Conservation (phyloP, 129 eudicot species). For the Arctium lappa region DNA sequence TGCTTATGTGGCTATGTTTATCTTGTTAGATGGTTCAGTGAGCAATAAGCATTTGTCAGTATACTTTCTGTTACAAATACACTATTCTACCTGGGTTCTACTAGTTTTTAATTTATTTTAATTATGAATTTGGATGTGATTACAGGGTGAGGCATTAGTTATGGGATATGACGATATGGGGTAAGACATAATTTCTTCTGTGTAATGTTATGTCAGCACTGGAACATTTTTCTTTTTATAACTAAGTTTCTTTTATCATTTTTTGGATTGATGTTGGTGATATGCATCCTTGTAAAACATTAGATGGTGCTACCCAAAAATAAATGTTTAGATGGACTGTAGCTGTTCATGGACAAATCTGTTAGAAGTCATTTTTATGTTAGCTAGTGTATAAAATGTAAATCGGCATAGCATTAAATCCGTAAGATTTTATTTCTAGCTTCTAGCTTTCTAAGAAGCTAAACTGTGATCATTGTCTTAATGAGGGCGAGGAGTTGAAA, state of each 20-base stretch:
- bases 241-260: constrained; percentile 6
- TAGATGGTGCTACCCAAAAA: not conserved
- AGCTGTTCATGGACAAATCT: not conserved
- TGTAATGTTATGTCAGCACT: not conserved
- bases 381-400: not conserved
- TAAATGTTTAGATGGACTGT: not conserved
- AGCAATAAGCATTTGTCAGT: not conserved
- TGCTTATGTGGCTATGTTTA: not conserved
- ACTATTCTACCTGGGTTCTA: not conserved
- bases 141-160: constrained; percentile 96
- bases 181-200: constrained; percentile 19
- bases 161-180: constrained; percentile 99
- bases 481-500: not conserved
- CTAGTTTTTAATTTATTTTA: not conserved
- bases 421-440: not conserved
- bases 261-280: not conserved
- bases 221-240: not conserved
- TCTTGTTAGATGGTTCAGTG: too few relatives aligned
- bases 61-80: not conserved
- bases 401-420: not conserved
- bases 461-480: not conserved
- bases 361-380: not conserved
- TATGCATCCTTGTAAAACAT: not conserved
- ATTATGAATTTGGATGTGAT: constrained; percentile 22
- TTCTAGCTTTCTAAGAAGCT: not conserved